These are phyloP conservation scores for Ilex aquifolium DNA, from an alignment of 257 asterid genomes.

Conservation along the genomic window DNA sequence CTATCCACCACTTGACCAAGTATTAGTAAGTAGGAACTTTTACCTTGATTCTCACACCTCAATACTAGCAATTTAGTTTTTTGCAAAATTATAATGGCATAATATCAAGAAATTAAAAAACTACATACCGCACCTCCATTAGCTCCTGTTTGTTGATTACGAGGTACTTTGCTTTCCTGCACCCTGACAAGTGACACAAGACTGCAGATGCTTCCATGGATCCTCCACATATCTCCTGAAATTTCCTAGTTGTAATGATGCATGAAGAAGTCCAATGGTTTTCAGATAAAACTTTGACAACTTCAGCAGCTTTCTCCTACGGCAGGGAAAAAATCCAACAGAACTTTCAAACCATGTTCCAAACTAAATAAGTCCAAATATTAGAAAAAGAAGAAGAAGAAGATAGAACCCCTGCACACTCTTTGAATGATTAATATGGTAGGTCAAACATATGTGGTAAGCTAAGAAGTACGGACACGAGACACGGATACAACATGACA, in stretches of 20 bases:
- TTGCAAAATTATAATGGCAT: too few relatives aligned
- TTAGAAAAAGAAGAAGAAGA: not conserved
- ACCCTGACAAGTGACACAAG: conserved; percentile 52
- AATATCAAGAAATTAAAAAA: too few relatives aligned
- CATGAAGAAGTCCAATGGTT: conserved; percentile 70
- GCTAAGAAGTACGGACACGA: too few relatives aligned
- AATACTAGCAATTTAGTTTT: too few relatives aligned
- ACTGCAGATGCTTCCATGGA: conserved; percentile 54
- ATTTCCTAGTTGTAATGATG: conserved; percentile 56
- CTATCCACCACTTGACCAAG: too few relatives aligned
- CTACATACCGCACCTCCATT: conserved; percentile 41
- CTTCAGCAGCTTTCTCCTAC: conserved; percentile 59
- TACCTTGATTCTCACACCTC: too few relatives aligned
- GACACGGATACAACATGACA: too few relatives aligned
- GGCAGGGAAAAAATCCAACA: not conserved
- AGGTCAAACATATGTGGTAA: too few relatives aligned
- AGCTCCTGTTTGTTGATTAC: conserved; percentile 32
- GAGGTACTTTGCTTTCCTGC: conserved; percentile 46
- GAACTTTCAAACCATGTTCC: too few relatives aligned
- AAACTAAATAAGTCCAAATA: not conserved
- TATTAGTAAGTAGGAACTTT: too few relatives aligned
- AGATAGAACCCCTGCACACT: too few relatives aligned
- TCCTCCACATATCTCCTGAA: conserved; percentile 57
- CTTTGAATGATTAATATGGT: too few relatives aligned
- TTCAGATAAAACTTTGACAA: conserved; percentile 46